Conservation (phyloP, 441 rosid species). For the Viola pubescens region DNA sequence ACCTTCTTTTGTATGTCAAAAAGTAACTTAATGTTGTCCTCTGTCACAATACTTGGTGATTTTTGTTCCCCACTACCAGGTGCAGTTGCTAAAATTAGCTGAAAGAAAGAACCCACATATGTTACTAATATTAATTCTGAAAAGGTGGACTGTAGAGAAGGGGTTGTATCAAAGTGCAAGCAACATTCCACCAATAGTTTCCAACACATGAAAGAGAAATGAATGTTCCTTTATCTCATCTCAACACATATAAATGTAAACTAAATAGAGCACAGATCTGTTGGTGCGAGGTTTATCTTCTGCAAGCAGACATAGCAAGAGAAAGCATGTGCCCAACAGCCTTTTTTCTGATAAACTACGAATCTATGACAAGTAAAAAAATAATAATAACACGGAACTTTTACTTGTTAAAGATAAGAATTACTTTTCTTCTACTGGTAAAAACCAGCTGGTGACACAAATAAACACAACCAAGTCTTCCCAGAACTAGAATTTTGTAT, state of each 20-base stretch:
- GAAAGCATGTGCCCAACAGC: no score
- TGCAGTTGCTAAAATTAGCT: constrained; percentile 83
- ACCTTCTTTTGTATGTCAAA: constrained; percentile 97
- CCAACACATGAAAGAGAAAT: no score
- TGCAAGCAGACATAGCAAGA: no score
- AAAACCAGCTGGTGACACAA: no score
- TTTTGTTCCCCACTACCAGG: constrained; percentile 43
- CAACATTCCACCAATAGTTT: no score
- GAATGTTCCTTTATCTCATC: no score
- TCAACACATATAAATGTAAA: no score
- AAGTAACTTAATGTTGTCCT: constrained; percentile 75
- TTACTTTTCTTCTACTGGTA: neutral
- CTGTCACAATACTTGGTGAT: constrained; percentile 71
- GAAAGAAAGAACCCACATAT: constrained; percentile 20
- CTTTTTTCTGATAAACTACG: neutral
- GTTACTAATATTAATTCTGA: no score
- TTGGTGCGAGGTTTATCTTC: no score
- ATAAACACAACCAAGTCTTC: neutral
- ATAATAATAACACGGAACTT: neutral
- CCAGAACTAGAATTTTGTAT: neutral
- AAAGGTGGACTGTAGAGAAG: no score
- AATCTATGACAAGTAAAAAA: neutral
- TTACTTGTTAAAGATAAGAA: neutral
- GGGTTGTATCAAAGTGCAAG: no score
- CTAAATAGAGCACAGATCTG: no score